Base-by-base conservation (phyloP, 257 asterid genomes). In the Ocimum tenuiflorum region DNA sequence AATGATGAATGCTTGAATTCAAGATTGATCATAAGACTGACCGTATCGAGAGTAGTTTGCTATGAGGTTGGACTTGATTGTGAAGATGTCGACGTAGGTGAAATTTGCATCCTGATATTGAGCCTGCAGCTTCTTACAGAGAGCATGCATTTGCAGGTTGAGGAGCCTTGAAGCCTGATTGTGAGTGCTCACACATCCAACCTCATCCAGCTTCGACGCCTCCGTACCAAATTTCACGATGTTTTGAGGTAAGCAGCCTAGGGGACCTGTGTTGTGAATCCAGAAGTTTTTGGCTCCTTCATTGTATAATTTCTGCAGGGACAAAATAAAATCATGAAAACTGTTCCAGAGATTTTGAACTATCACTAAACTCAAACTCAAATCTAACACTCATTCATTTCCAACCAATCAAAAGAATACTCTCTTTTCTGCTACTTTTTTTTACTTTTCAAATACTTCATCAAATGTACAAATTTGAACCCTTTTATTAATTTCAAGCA, bases 191-290 rank as follows among this genome's bases (percentile, higher is more conserved):
- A 94, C 96, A 65, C 99, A 94, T 68, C 97, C 97, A 4, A 90
- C 82, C 79, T 82, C 97, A n/a, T 94, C 99, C 50, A 94, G 86
- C 86, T 85, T 90, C 5, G 95, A 78, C 15, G 85, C 71, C 47
- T 94, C 97, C 7, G 71, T 78, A 51, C 97, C 99, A 46, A 90
- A 94, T 74, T 83, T 90, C 1, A 80, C 95, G 22, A 90, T 78
- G 62, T 88, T 90, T 33, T 88, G 97, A 59, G 96, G 78, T 70
- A 94, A 82, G 87, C 99, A 94, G 19, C 97, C 97, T 1, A 94
- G 82, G 8, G 99, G 99, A 15, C 95, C 97, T 10, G 97, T 90
- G 77, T 90, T 90, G 68, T 90, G 97, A 66, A 94, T 84, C 97
- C 99, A 94, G 52, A 88, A 94, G 59, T 80, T 78, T 65, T 96